Conservation (phyloP, 2,329 filamentous ascomycete genomes). For the Beauveria bassiana region DNA sequence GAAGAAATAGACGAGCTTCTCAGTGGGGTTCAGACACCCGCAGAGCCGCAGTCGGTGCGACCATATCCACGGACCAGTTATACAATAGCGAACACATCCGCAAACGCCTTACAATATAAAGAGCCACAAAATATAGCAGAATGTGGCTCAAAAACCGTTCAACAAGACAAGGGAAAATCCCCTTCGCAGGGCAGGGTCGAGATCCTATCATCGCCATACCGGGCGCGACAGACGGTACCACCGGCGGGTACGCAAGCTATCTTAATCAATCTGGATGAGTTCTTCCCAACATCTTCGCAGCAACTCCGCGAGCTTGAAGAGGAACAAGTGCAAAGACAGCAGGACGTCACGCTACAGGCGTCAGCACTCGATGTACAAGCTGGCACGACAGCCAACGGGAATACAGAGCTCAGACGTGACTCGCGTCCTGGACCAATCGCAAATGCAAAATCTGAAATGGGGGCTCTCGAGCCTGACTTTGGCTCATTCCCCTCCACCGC, state of each 20-base stretch:
- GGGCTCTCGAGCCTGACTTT: background rate
- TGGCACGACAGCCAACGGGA: no score
- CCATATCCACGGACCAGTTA: background rate
- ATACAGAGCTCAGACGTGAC: background rate
- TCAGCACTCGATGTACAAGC: background rate
- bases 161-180: background rate
- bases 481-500: slow-evolving; percentile 5
- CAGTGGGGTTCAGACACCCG: background rate
- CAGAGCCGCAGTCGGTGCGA: background rate
- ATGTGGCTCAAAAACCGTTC: background rate
- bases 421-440: background rate
- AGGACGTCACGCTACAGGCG: no score
- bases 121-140: background rate
- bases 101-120: background rate
- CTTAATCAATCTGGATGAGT: slow-evolving; percentile 43
- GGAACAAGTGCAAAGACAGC: slow-evolving; percentile 12
- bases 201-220: slow-evolving; percentile 9
- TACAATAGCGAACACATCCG: background rate
- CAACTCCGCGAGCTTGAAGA: slow-evolving; percentile 45
- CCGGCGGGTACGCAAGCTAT: slow-evolving; percentile 45
- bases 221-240: slow-evolving; percentile 18
- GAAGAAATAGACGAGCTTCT: slow-evolving; percentile 14
- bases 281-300: slow-evolving; percentile 50
- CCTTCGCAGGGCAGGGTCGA: background rate
- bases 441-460: background rate